Percentiles rank a stretch among this genome's conserved stretches.
Conservation (phyloP, 176 grass and related monocot genomes). For the Olyra latifolia region DNA sequence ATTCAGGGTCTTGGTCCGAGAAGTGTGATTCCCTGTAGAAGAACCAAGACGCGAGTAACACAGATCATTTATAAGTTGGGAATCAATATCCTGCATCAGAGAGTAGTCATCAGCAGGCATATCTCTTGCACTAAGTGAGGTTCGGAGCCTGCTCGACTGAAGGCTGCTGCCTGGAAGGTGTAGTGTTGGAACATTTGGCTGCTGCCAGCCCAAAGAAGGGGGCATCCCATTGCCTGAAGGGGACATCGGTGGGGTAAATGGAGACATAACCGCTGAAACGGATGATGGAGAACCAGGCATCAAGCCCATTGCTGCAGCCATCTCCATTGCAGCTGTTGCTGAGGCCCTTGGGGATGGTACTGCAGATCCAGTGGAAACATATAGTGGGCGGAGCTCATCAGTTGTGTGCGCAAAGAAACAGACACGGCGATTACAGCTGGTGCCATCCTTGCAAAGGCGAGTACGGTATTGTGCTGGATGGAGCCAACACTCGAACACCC, state of each 20-base stretch:
- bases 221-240: slow-evolving; percentile 65
- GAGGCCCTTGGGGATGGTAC: slow-evolving; percentile 56
- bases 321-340: slow-evolving; percentile 55
- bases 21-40: slow-evolving; percentile 37
- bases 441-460: slow-evolving; percentile 82
- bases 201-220: slow-evolving; percentile 54
- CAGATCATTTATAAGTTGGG: slow-evolving; percentile 50
- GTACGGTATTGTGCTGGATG: slow-evolving; percentile 84
- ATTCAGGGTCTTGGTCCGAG: slow-evolving; percentile 51
- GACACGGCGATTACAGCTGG: slow-evolving; percentile 64
- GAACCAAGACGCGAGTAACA: slow-evolving; percentile 55
- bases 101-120: slow-evolving; percentile 62
- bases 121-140: slow-evolving; percentile 71
- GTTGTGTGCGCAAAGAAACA: slow-evolving; percentile 87
- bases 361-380: slow-evolving; percentile 74
- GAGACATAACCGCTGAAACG: slow-evolving; percentile 48
- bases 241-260: slow-evolving; percentile 62
- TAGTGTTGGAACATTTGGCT: slow-evolving; percentile 60
- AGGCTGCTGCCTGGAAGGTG: slow-evolving; percentile 73
- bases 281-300: slow-evolving; percentile 64
- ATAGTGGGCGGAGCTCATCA: slow-evolving; percentile 70
- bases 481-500: slow-evolving; percentile 89
- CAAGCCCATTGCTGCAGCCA: slow-evolving; percentile 63
- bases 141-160: slow-evolving; percentile 78
- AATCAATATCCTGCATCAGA: slow-evolving; percentile 54